Evolutionary conservation across 2,329 filamentous ascomycete genomes (phyloP).

Genomic region (Penicillium sp.): DNA sequence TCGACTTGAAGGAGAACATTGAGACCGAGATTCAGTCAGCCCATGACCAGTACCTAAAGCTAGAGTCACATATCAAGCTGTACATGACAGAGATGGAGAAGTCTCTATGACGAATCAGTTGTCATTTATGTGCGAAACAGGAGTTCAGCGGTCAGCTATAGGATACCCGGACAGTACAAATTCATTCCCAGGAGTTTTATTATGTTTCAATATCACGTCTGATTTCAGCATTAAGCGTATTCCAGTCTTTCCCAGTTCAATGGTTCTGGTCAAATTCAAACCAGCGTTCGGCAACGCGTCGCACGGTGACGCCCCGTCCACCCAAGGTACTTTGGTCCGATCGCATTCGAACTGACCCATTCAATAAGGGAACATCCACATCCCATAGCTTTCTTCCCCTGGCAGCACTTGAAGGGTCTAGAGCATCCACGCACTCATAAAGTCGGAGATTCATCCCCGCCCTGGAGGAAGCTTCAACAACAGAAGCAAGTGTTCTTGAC

Average conservation of each 20-base stretch:
- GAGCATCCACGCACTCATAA: conserved; percentile 34
- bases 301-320: conserved; percentile 51
- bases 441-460: conserved; percentile 29
- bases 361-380: conserved; percentile 55
- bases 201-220: conserved; percentile 13
- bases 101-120: conserved; percentile 46
- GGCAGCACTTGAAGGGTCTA: conserved; percentile 24
- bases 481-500: conserved; percentile 37
- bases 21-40: conserved; percentile 86
- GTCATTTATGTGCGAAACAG: conserved; percentile 27
- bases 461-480: conserved; percentile 32
- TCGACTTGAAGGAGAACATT: conserved; percentile 92
- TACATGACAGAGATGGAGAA: conserved; percentile 99
- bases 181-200: conserved; percentile 22
- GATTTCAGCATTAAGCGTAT: conserved; percentile 9
- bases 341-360: conserved; percentile 44
- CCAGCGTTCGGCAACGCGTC: conserved; percentile 56
- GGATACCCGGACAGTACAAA: conserved; percentile 34
- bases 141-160: conserved; percentile 31
- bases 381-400: conserved; percentile 35
- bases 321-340: conserved; percentile 48
- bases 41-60: conserved; percentile 90
- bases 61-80: conserved; percentile 92
- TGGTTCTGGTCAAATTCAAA: conserved; percentile 46
- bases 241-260: conserved; percentile 8